Evolutionary conservation across 306 rosid genomes (phyloP), one percentile per base, ranked within the genome.

Genomic region (Casuarina cunninghamiana): DNA sequence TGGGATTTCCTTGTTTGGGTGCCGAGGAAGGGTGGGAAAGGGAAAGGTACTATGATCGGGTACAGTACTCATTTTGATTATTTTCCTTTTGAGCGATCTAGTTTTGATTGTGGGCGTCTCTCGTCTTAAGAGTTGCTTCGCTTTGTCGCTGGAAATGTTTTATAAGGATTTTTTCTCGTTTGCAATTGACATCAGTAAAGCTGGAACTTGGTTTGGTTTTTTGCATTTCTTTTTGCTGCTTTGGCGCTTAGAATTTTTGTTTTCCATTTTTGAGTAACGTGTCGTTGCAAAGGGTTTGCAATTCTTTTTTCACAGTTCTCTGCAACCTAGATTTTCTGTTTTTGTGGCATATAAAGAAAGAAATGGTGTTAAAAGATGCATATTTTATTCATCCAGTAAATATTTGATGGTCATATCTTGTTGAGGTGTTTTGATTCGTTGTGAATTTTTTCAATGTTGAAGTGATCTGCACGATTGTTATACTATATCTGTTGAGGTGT

Each of bases 1-100:
- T 41, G 41, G 35, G 71, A 46, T 77, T 82, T 13, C 4, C 44
- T 58, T 60, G 38, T 70, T 74, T 70, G 63, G 53, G 68, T 61
- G 60, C 66, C 53, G 26, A 46, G 69, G 67, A 66, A 77, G 60
- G 32, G 50, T 37, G 41, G 57, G 13, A 53, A 61, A 44, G 5
- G 3, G 13, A 38, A 43, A 32, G 26, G 50, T 19, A 39, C 51
- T 63, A 3, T 26, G 32, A 26, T 26, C 32, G 32, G 32, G 32
- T 26, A 26, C 32, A 26, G 32, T 26, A 26, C 32, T 26, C 32
- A 26, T 26, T 58, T 8, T 13, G 10, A 5, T 44, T 4, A 32
- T 37, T 9, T 21, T 61, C 3, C 63, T 37, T 12, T 26, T 58
- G 41, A 76, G 68, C 6, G 11, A 46, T 70, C 61, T 39, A 38